Evolutionary conservation across 768 basidiomycete species (phyloP), one percentile per base, ranked within the genome.

Genomic region (Pleurotus tuoliensis): DNA sequence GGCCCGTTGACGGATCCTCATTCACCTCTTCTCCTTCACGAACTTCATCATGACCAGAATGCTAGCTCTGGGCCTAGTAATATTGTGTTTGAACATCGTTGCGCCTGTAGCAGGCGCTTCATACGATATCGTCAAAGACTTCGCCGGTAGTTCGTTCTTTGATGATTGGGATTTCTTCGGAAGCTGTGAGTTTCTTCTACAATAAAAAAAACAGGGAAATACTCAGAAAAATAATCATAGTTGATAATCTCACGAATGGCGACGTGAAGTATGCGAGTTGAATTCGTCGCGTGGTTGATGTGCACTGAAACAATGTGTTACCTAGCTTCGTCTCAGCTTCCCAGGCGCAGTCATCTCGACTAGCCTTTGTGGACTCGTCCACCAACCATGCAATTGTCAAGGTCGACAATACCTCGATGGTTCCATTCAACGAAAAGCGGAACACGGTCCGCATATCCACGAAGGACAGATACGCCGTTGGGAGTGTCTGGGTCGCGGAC

Each of bases 381-480:
- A 86, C 87, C 3, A 86, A 84, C 12, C 86, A 87, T 58, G 89
- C 88, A 1, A 82, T 92, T 63, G 86, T 92, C 64, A 82, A 79
- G 63, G 88, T 91, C 11, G 90, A 91, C 71, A 90, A 90, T 65
- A 81, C 78, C 25, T 75, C 84, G 1, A 73, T 64, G 1, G 79
- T 88, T 15, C 66, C 62, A 1, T 76, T 63, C 60, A 78, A 80
- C 59, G 59, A 83, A 40, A 87, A 88, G 64, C 77, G 89, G 59
- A 86, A 88, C 64, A 80, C 82, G 0, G 81, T 90, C 8, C 78
- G 86, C n/a, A 82, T 90, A 47, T 67, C 82, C 4, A 76, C 78
- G 15, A 76, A 78, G 37, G 82, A 86, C 53, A 67, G 74, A 51
- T 88, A 74, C 62, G 71, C 71, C 0, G 72, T 88, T 3, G 88